Conservation (phyloP, 257 asterid genomes). For the Asclepias syriaca region DNA sequence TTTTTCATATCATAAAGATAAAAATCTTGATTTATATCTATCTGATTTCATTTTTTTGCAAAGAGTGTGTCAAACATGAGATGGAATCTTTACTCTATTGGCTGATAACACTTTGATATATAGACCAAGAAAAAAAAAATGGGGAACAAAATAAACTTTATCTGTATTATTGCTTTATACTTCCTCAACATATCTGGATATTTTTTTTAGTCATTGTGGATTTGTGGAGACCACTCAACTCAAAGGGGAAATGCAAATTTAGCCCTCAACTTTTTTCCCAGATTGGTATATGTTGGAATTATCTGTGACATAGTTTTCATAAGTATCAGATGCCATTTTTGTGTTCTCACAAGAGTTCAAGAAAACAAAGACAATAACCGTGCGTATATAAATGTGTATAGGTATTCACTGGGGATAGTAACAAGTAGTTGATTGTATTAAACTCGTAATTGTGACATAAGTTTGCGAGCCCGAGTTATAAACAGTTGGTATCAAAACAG, state of each 20-base stretch:
- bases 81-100: constrained; percentile 1
- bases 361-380: too few species aligned
- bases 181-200: background rate
- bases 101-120: background rate
- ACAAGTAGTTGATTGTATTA: too few species aligned
- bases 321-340: background rate
- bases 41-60: background rate
- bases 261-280: background rate
- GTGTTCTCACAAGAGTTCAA: too few species aligned
- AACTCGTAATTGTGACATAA: too few species aligned
- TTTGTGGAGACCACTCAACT: constrained; percentile 1
- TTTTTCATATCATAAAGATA: background rate
- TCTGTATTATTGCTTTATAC: background rate
- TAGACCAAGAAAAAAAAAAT: background rate
- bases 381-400: too few species aligned
- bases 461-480: too few species aligned
- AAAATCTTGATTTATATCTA: background rate
- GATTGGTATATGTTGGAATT: background rate
- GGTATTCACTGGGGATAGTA: too few species aligned
- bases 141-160: background rate
- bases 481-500: too few species aligned
- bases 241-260: background rate
- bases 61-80: background rate
- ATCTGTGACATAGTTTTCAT: background rate
- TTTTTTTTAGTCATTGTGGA: background rate